phyloP scores from a whole-genome alignment of 2,329 filamentous ascomycete genomes.

The Byssothecium circinans region DNA sequence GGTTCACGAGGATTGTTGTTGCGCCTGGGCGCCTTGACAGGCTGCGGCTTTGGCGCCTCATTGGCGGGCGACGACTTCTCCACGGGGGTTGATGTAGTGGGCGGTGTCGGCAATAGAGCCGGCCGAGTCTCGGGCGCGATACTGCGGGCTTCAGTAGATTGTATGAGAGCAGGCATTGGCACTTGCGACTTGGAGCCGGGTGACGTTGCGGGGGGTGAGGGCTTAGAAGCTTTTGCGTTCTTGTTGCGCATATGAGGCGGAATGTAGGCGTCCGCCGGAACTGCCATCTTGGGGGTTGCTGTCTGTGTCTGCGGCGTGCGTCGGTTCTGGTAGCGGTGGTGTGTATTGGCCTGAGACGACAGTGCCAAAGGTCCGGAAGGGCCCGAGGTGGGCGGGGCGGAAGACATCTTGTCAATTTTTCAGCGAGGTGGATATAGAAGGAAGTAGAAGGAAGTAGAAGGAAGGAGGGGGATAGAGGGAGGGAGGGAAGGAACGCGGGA shows the following conservation, averaged over 20 bases:
- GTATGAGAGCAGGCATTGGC: not conserved
- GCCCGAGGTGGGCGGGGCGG: too few relatives aligned
- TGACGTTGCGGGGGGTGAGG: not conserved
- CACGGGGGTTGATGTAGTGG: not conserved
- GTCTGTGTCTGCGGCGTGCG: not conserved
- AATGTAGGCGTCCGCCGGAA: conserved; percentile 11
- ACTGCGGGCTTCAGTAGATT: not conserved
- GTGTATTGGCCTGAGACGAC: not conserved
- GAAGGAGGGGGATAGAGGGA: not conserved
- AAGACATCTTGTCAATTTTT: not conserved
- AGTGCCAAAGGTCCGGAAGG: too few relatives aligned
- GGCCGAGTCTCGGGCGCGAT: not conserved
- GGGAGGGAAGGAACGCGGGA: not conserved
- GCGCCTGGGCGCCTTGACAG: conserved; percentile 3
- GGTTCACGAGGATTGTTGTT: conserved; percentile 19
- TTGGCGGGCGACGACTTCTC: not conserved
- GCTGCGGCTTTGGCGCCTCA: not conserved
- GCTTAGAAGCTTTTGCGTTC: not conserved
- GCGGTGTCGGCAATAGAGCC: conserved; percentile 5
- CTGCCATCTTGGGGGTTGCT: conserved; percentile 7
- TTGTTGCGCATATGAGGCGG: conserved; percentile 30
- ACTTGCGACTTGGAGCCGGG: not conserved
- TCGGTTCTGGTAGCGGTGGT: not conserved
- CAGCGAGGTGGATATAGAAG: not conserved
- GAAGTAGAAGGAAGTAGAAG: not conserved